phyloP scores from a whole-genome alignment of 176 grass and related monocot species.

The Bromus sterilis region DNA sequence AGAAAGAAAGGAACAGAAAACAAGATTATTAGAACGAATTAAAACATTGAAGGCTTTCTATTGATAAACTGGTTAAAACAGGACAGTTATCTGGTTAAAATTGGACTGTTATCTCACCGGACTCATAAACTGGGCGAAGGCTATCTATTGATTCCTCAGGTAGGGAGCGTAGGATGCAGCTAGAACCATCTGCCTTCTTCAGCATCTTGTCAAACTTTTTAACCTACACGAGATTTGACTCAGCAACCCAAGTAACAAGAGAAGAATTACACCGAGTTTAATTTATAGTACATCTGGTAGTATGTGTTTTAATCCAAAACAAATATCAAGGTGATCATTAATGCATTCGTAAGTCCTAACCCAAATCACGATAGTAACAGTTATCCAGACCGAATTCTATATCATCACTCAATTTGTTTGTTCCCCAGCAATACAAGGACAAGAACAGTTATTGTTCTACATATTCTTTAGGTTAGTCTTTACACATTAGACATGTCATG shows the following conservation, averaged over 20 bases:
- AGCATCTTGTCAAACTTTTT: slow-evolving; percentile 82
- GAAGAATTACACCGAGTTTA: neutral
- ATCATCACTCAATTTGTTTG: neutral
- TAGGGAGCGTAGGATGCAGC: slow-evolving; percentile 43
- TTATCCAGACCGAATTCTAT: neutral
- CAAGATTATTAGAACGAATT: slow-evolving; percentile 3
- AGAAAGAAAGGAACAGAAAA: neutral
- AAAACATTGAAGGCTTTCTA: neutral
- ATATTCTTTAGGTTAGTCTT: no score
- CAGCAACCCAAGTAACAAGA: slow-evolving; percentile 7
- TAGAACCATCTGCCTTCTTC: slow-evolving; percentile 64
- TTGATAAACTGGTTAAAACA: neutral
- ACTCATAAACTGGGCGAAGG: slow-evolving; percentile 54
- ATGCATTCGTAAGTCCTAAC: neutral
- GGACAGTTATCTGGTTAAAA: neutral
- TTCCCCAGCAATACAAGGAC: neutral
- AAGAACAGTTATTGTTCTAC: neutral
- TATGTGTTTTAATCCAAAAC: slow-evolving; percentile 13
- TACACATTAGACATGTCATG: neutral
- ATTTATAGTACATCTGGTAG: slow-evolving; percentile 11
- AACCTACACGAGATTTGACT: slow-evolving; percentile 36
- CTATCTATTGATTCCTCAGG: slow-evolving; percentile 54
- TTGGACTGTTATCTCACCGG: slow-evolving; percentile 23
- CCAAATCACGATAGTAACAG: neutral
- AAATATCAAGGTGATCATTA: neutral